Evolutionary conservation across 1,284 basidiomycete species (phyloP).

Genomic region (Trichosporon sp.): DNA sequence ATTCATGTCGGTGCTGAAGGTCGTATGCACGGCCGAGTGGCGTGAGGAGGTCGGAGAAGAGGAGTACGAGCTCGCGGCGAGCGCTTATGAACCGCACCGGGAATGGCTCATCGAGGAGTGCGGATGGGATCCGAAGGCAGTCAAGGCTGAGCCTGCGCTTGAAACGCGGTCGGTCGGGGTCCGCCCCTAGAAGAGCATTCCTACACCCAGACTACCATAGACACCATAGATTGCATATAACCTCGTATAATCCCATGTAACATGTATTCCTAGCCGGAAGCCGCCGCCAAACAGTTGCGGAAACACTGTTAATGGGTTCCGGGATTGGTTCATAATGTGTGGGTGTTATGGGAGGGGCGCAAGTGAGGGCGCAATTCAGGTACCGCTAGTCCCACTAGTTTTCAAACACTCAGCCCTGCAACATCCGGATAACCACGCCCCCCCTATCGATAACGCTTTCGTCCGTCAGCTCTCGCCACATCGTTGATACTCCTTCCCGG

Average conservation of each 20-base stretch:
- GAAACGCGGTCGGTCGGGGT: neutral
- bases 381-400: too few species aligned
- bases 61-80: conserved; percentile 2
- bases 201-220: neutral
- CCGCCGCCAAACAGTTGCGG: too few species aligned
- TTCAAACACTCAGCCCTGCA: too few species aligned
- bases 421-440: too few species aligned
- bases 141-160: neutral
- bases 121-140: conserved; percentile 11
- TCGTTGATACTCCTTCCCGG: too few species aligned
- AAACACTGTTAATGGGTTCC: too few species aligned
- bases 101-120: neutral
- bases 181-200: neutral
- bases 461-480: too few species aligned
- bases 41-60: neutral
- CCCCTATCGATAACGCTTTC: too few species aligned
- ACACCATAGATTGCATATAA: neutral
- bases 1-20: neutral
- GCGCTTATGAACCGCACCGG: neutral
- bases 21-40: neutral
- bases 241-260: neutral
- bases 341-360: too few species aligned
- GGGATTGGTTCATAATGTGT: too few species aligned
- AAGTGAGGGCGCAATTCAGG: too few species aligned
- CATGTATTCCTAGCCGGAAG: too few species aligned